phyloP scores from a whole-genome alignment of 2,329 filamentous ascomycete species.

The Colletotrichum destructivum region DNA sequence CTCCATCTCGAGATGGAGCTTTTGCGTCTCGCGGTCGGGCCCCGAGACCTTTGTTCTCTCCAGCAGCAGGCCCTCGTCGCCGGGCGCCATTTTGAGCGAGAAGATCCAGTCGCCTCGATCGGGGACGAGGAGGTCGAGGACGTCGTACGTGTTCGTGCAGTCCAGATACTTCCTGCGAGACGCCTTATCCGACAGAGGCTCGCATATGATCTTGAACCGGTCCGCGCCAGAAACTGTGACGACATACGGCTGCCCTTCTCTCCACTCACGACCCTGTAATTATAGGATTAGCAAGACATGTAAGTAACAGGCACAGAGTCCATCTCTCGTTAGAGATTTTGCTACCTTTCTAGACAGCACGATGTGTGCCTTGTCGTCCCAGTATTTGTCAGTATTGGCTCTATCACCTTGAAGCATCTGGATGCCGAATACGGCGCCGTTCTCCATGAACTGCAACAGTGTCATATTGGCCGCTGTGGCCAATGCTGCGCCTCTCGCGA shows the following conservation, averaged over 20 bases:
- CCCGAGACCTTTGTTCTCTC: neutral
- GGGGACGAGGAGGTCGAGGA: constrained; percentile 13
- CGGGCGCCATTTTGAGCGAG: neutral
- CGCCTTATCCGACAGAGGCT: neutral
- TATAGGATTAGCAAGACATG: neutral
- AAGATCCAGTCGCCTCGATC: neutral
- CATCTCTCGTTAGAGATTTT: neutral
- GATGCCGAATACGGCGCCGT: constrained; percentile 15
- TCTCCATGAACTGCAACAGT: neutral
- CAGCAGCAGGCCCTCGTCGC: neutral
- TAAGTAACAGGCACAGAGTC: too few relatives aligned
- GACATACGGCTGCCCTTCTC: neutral
- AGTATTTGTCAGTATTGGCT: neutral
- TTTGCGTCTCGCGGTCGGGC: too few relatives aligned
- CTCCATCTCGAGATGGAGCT: neutral
- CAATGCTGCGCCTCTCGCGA: neutral
- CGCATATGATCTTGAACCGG: constrained; percentile 6
- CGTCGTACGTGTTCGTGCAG: neutral
- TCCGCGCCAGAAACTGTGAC: neutral
- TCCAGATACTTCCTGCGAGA: neutral
- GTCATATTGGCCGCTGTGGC: neutral
- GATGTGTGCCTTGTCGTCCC: neutral
- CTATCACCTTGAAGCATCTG: neutral
- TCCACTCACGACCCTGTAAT: neutral
- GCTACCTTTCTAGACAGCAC: neutral